These are phyloP conservation scores for Neoboletus subvelutipes DNA, from an alignment of 768 basidiomycete genomes.

Conservation along the genomic window DNA sequence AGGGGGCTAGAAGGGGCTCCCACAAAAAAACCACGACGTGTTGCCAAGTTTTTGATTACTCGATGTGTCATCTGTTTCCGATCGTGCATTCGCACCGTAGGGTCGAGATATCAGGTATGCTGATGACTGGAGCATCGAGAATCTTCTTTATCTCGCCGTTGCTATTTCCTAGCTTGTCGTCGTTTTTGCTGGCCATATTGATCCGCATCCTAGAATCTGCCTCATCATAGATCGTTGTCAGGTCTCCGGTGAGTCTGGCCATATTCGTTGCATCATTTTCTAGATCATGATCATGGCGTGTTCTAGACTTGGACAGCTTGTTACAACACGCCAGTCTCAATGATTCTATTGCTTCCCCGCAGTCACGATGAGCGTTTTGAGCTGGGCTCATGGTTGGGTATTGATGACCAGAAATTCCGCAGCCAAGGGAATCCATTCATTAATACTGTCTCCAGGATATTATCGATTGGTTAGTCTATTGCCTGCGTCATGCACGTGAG, in stretches of 20 bases:
- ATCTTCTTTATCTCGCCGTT: background rate
- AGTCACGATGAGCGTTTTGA: background rate
- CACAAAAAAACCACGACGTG: no score
- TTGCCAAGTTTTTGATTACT: no score
- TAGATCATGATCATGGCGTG: background rate
- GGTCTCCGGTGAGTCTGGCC: background rate
- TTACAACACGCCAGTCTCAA: background rate
- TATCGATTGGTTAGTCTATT: background rate
- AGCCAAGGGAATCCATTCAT: background rate
- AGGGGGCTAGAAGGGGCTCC: no score
- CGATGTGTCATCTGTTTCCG: background rate
- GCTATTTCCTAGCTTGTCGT: background rate
- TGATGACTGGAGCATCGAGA: background rate
- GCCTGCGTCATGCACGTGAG: background rate
- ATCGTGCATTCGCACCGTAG: background rate
- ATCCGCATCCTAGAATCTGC: background rate
- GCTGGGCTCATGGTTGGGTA: background rate
- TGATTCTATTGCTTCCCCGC: background rate
- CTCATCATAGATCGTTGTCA: background rate
- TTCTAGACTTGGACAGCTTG: background rate
- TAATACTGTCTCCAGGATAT: background rate
- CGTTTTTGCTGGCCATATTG: background rate
- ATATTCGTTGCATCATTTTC: background rate
- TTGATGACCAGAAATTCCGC: background rate
- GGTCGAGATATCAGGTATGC: no score